phyloP scores from a whole-genome alignment of 768 basidiomycete species.

The Grammothele lineata region DNA sequence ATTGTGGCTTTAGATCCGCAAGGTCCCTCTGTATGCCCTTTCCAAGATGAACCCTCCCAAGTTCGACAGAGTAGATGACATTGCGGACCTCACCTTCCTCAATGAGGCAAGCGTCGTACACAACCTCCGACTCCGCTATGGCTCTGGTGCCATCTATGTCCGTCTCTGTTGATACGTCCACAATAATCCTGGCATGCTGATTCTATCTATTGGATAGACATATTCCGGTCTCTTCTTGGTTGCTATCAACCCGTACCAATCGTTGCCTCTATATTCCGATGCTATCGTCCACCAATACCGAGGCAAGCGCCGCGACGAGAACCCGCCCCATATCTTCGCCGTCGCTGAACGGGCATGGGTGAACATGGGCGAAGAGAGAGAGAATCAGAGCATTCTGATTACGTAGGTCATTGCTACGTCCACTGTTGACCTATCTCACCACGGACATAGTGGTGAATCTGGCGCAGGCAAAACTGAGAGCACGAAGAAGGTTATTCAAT shows the following conservation, averaged over 20 bases:
- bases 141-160: slow-evolving; percentile 89
- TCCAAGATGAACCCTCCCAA: slow-evolving; percentile 99
- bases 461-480: slow-evolving; percentile 99
- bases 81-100: slow-evolving; percentile 94
- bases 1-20: slow-evolving; percentile 43
- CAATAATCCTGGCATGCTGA: not conserved
- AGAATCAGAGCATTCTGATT: slow-evolving; percentile 97
- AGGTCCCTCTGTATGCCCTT: slow-evolving; percentile 72
- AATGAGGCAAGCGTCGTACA: slow-evolving; percentile 99
- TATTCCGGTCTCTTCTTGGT: slow-evolving; percentile 97
- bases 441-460: slow-evolving; percentile 94
- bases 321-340: slow-evolving; percentile 94
- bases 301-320: slow-evolving; percentile 83
- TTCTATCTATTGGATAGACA: slow-evolving; percentile 47
- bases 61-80: slow-evolving; percentile 96
- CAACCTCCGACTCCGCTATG: slow-evolving; percentile 89
- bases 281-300: slow-evolving; percentile 88
- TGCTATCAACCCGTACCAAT: slow-evolving; percentile 96
- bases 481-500: slow-evolving; percentile 99
- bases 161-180: not conserved
- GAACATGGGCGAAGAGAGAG: slow-evolving; percentile 95
- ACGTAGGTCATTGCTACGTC: slow-evolving; percentile 56
- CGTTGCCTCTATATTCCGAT: slow-evolving; percentile 87
- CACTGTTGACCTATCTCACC: not conserved
- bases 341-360: slow-evolving; percentile 98